Percentiles rank a stretch among this genome's conserved stretches.
phyloP scores from a whole-genome alignment of 2,329 filamentous ascomycete genomes.

The Arthrobotrys iridis region DNA sequence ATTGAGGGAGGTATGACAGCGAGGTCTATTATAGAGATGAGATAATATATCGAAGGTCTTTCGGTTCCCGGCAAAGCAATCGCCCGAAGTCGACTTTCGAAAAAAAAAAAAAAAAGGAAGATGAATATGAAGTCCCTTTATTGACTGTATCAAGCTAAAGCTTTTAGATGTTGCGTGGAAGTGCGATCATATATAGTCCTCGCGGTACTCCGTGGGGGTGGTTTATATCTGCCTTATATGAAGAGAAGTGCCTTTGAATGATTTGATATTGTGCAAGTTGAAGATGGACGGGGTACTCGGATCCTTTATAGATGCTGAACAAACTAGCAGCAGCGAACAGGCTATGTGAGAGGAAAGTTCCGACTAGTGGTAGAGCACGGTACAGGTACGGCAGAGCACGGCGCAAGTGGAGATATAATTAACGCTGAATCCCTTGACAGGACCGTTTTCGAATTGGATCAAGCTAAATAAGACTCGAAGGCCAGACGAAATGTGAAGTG shows the following conservation, averaged over 20 bases:
- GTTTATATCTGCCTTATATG: conserved; percentile 23
- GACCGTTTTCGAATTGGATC: conserved; percentile 51
- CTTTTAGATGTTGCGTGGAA: conserved; percentile 15
- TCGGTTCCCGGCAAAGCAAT: conserved; percentile 4
- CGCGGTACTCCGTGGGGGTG: conserved; percentile 25
- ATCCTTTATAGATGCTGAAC: conserved; percentile 54
- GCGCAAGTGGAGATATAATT: conserved; percentile 54
- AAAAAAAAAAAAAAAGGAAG: background rate
- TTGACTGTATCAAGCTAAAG: background rate
- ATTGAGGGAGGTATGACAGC: background rate
- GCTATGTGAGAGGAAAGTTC: conserved; percentile 52
- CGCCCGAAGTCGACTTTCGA: background rate
- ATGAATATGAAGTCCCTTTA: background rate
- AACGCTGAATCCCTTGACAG: conserved; percentile 55
- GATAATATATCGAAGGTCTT: conserved; percentile 1
- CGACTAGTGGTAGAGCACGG: conserved; percentile 53
- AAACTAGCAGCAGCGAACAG: conserved; percentile 41
- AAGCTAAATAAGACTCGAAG: conserved; percentile 48
- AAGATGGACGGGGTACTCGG: conserved; percentile 49
- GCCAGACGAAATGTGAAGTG: conserved; percentile 50
- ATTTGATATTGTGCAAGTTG: conserved; percentile 33
- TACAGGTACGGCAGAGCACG: conserved; percentile 48
- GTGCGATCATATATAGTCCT: conserved; percentile 25
- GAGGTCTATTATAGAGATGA: background rate
- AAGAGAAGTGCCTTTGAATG: conserved; percentile 22